Base-by-base conservation (phyloP, 169 alveolate species). In the Perkinsus olseni region DNA sequence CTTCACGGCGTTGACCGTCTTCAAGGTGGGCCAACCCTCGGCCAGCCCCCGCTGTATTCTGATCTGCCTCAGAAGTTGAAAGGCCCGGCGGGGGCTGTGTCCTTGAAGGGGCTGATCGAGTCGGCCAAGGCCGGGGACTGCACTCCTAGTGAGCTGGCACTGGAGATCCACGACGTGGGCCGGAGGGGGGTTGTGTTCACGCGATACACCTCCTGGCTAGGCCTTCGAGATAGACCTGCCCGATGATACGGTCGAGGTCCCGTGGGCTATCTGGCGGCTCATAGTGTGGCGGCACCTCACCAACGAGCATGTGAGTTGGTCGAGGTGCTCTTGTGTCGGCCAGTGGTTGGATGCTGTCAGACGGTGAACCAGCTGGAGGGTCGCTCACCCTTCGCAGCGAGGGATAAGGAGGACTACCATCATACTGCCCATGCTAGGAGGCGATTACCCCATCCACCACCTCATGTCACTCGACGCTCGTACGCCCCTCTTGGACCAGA, bases 391-490 rank as follows among this genome's bases (percentile, higher is more conserved):
- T 62, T 62, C 82, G 82, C 82, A 3, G 31, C 82, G 1, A 62
- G 82, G 34, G 82, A 62, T 24, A 62, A 62, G 31, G 82, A 62
- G 34, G 82, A 62, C 82, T 62, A 62, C 31, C 82, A 62, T 62
- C 82, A 62, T 62, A 62, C 82, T 62, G 82, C 82, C 31, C 82
- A 62, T 62, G 82, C 82, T 62, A 62, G 82, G 82, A 62, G 82
- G 34, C 82, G 82, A 13, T 1, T 62, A 24, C 82, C 82, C 34
- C 82, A 62, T 24, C 82, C 82, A 3, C 82, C 82, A 21, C 82
- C 82, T 3, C 82, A 62, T 24, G 82, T 62, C 34, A 62, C 31
- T 62, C 28, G 82, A 24, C 28, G 82, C 8, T 8, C 31, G 8
- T 24, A 62, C 17, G 82, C 82, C 82, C 82, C 82, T 0, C 34